Evolutionary conservation across 176 grass and related monocot species (phyloP).

Genomic region (Lolium perenne): DNA sequence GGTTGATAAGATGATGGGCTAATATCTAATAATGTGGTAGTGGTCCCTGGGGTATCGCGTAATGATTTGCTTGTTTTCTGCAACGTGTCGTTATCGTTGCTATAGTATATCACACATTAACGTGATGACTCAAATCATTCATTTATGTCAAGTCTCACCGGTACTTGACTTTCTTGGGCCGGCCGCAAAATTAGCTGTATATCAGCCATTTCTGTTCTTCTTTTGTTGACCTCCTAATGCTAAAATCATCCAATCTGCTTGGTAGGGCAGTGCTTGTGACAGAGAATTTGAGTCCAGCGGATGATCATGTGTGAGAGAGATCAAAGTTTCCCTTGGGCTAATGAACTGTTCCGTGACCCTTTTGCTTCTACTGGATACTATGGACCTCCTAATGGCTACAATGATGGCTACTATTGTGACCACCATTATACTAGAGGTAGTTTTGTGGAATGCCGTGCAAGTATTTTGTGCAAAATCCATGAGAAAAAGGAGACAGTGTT

Average conservation of each 20-base stretch:
- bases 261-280: slow-evolving; percentile 34
- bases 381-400: slow-evolving; percentile 53
- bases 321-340: slow-evolving; percentile 72
- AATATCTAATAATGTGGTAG: slow-evolving; percentile 20
- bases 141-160: slow-evolving; percentile 34
- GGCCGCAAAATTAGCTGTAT: background rate
- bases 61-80: slow-evolving; percentile 32
- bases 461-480: slow-evolving; percentile 21
- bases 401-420: slow-evolving; percentile 58
- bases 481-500: background rate
- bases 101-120: slow-evolving; percentile 19
- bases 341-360: slow-evolving; percentile 68
- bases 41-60: slow-evolving; percentile 22
- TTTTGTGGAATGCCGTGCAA: slow-evolving; percentile 27
- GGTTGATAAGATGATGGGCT: background rate
- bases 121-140: slow-evolving; percentile 4
- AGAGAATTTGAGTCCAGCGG: slow-evolving; percentile 37
- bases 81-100: slow-evolving; percentile 14
- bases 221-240: slow-evolving; percentile 15
- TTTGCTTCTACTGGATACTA: slow-evolving; percentile 65
- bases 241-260: slow-evolving; percentile 45
- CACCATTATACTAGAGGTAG: slow-evolving; percentile 71
- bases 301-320: slow-evolving; percentile 86
- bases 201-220: background rate
- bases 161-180: slow-evolving; percentile 5